These are phyloP conservation scores for Yarrowia galli DNA, from an alignment of 1,139 yeast species.

Conservation along the genomic window DNA sequence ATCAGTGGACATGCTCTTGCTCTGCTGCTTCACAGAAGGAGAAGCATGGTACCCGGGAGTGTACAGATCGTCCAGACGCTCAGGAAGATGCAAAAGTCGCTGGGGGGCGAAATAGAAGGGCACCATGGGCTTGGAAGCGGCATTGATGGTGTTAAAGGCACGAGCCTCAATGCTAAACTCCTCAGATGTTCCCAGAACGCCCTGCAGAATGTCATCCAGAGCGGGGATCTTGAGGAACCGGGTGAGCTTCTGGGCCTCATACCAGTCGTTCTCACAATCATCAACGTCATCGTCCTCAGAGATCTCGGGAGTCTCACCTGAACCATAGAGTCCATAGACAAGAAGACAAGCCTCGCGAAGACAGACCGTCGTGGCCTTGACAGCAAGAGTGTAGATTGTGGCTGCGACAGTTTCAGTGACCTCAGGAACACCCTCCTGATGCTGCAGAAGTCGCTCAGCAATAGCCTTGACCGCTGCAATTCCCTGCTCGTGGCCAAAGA, in stretches of 20 bases:
- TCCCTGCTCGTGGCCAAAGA: conserved; percentile 36
- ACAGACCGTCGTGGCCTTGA: conserved; percentile 68
- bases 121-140: conserved; percentile 8
- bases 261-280: conserved; percentile 43
- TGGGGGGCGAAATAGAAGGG: conserved; percentile 37
- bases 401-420: conserved; percentile 13
- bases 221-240: conserved; percentile 61
- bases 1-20: conserved; percentile 57
- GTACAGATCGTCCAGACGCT: conserved; percentile 74
- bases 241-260: conserved; percentile 67
- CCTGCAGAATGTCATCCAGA: conserved; percentile 48
- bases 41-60: conserved; percentile 41
- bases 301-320: conserved; percentile 53
- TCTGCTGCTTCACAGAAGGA: conserved; percentile 42
- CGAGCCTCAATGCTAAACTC: conserved; percentile 15
- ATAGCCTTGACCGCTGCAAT: conserved; percentile 26
- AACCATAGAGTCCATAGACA: conserved; percentile 64
- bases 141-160: conserved; percentile 12
- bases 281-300: conserved; percentile 50
- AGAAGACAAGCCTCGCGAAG: conserved; percentile 71
- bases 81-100: conserved; percentile 63
- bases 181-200: conserved; percentile 33
- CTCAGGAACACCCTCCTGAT: conserved; percentile 18
- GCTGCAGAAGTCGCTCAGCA: conserved; percentile 11
- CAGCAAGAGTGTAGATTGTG: conserved; percentile 60